Conservation (phyloP, 495 filamentous ascomycete species). For the Penicillium roqueforti region DNA sequence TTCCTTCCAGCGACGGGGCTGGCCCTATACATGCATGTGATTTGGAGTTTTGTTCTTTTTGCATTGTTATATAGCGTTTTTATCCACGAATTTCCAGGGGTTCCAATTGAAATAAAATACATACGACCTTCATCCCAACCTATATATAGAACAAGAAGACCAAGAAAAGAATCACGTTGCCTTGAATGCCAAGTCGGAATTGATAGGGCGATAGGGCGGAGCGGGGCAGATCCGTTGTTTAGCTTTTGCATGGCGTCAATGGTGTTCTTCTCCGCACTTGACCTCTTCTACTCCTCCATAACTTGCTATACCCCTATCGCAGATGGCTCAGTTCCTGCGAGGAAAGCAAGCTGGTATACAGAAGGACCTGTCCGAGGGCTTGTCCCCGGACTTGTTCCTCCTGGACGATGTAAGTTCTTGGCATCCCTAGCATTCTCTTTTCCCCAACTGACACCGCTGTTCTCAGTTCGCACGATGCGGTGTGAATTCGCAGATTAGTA, state of each 20-base stretch:
- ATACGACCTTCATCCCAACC: no score
- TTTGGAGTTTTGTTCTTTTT: slow-evolving; percentile 3
- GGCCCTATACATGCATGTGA: slow-evolving; percentile 15
- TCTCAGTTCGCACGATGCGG: slow-evolving; percentile 72
- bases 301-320: slow-evolving; percentile 3
- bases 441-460: slow-evolving; percentile 20
- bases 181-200: not conserved
- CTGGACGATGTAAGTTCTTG: slow-evolving; percentile 67
- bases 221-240: slow-evolving; percentile 29
- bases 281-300: slow-evolving; percentile 12
- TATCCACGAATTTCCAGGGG: no score
- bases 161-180: not conserved
- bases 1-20: not conserved
- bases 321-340: slow-evolving; percentile 80
- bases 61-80: not conserved
- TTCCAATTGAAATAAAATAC: not conserved
- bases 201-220: slow-evolving; percentile 15
- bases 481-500: slow-evolving; percentile 79
- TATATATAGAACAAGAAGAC: no score
- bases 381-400: slow-evolving; percentile 68
- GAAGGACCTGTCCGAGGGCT: slow-evolving; percentile 78
- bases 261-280: slow-evolving; percentile 15
- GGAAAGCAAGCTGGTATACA: slow-evolving; percentile 91
- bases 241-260: slow-evolving; percentile 30
- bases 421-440: slow-evolving; percentile 28